phyloP scores from a whole-genome alignment of 257 asterid genomes.

The Rauvolfia tetraphylla region DNA sequence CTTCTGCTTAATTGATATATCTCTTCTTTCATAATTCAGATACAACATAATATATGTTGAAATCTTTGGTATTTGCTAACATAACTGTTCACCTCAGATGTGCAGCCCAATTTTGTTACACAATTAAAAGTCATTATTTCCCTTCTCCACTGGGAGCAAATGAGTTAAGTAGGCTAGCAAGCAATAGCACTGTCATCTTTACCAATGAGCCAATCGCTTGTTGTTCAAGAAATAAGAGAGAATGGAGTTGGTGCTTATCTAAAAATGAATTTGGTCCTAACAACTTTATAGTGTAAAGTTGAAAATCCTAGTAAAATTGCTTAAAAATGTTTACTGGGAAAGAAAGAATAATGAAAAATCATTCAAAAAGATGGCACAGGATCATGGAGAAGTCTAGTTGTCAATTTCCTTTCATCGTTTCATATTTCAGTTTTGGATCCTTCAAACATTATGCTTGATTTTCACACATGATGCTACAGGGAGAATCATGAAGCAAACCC shows the following conservation, averaged over 20 bases:
- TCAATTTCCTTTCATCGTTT: not conserved
- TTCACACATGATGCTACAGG: not conserved
- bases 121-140: not conserved
- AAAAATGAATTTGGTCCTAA: not conserved
- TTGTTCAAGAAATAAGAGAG: not conserved
- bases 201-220: not conserved
- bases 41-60: too few relatives aligned
- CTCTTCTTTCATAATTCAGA: not conserved
- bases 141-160: not conserved
- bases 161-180: too few relatives aligned
- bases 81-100: not conserved
- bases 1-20: too few relatives aligned
- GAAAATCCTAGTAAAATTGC: not conserved
- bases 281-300: not conserved
- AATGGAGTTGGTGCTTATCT: not conserved
- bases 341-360: not conserved
- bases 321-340: not conserved
- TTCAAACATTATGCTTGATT: not conserved
- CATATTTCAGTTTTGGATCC: not conserved
- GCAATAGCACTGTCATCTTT: not conserved
- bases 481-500: not conserved
- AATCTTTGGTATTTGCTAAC: too few relatives aligned
- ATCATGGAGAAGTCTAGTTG: not conserved
- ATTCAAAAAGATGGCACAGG: not conserved
- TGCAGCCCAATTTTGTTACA: not conserved